These are phyloP conservation scores for Aureobasidium sp. DNA, from an alignment of 2,329 filamentous ascomycete genomes.

Conservation along the genomic window DNA sequence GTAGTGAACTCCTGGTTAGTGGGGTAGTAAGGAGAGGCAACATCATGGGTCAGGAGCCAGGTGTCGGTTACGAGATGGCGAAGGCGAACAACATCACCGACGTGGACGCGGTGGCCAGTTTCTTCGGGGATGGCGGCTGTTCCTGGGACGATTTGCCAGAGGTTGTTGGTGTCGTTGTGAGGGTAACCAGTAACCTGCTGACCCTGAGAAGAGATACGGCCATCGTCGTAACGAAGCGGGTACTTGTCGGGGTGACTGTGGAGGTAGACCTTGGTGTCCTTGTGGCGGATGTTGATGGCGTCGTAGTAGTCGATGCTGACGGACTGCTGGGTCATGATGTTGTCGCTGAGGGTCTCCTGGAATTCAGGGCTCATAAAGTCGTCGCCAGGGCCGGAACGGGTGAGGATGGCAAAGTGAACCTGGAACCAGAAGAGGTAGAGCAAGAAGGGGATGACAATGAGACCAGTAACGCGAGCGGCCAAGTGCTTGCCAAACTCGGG, in stretches of 20 bases:
- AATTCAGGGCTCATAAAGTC: constrained; percentile 99
- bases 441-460: constrained; percentile 87
- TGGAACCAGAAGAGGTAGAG: constrained; percentile 99
- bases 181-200: constrained; percentile 98
- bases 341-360: constrained; percentile 94
- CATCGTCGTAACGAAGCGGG: constrained; percentile 92
- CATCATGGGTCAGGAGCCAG: constrained; percentile 86
- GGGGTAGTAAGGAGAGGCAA: constrained; percentile 90
- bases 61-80: constrained; percentile 81
- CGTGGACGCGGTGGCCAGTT: constrained; percentile 60
- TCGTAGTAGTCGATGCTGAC: constrained; percentile 87
- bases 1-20: constrained; percentile 99
- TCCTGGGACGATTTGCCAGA: constrained; percentile 84
- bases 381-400: constrained; percentile 83
- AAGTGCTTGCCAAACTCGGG: constrained; percentile 84
- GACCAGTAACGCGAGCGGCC: constrained; percentile 71
- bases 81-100: constrained; percentile 79
- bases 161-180: constrained; percentile 97
- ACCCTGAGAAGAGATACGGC: constrained; percentile 89
- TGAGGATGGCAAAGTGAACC: constrained; percentile 90
- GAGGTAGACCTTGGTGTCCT: constrained; percentile 93
- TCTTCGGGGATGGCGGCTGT: constrained; percentile 45
- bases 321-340: constrained; percentile 81
- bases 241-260: constrained; percentile 89
- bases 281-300: constrained; percentile 79